Evolutionary conservation across 2,329 filamentous ascomycete species (phyloP), one percentile per base, ranked within the genome.

Genomic region (Ophidiomyces ophidiicola): DNA sequence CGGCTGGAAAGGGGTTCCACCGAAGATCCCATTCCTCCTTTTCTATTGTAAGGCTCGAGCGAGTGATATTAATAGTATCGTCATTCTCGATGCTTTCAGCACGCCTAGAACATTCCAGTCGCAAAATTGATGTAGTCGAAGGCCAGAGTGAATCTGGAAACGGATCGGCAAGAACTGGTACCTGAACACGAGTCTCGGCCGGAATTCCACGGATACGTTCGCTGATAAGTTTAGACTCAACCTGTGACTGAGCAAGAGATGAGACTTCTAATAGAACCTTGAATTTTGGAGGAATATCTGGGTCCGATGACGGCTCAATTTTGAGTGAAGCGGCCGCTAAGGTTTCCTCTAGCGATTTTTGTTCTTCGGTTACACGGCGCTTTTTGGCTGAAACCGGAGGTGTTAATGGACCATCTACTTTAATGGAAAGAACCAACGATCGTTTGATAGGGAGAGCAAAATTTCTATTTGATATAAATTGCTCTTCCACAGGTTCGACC

Each of bases 151-250:
- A 54, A 5, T 51, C 44, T 7, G 62, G 58, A 11, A 56, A 45
- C 0, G 58, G 53, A 24, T 67, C 62, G 19, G 68, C 64, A 44
- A 76, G 51, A 0, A 54, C 19, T 0, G 71, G 71, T 3, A 73
- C 60, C n/a, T 61, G 48, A 1, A 72, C 61, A 26, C 71, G 61
- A 35, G 59, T 57, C 3, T 60, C 67, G 0, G 68, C 46, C 44
- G 70, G 68, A 7, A 61, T 55, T 43, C 64, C 64, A 6, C 57
- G 56, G 2, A 72, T 53, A 37, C 62, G 56, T 44, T 72, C 69
- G 23, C 63, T 57, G n/a, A 61, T 55, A 2, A 65, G 31, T 12
- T 48, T 52, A 10, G 49, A 42, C 2, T 59, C 52, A 3, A 54
- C 60, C 21, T 61, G 49, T 21, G 57, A 49, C 31, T 39, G 42